A percentile compares a stretch with the other conserved stretches of the same genome.
Conservation (phyloP, 345 rosid species). For the Brassica napus region DNA sequence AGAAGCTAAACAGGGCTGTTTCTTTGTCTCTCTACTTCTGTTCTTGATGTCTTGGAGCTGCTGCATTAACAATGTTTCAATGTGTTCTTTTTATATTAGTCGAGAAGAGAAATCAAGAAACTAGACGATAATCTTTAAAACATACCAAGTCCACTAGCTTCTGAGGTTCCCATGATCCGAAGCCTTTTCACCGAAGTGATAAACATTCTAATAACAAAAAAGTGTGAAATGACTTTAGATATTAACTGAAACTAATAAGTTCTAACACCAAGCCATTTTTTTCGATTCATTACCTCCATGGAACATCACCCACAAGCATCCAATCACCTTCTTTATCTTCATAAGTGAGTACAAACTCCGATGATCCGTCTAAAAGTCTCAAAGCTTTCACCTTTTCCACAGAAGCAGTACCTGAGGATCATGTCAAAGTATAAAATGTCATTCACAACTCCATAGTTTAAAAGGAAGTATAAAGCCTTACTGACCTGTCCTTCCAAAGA, state of each 20-base stretch:
- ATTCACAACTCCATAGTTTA: neutral
- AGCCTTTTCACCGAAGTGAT: constrained; percentile 76
- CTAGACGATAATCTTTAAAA: neutral
- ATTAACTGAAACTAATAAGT: neutral
- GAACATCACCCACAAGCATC: constrained; percentile 99
- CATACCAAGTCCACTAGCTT: constrained; percentile 84
- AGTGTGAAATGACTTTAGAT: neutral
- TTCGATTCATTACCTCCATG: constrained; percentile 68
- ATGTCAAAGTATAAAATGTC: neutral
- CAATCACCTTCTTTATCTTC: constrained; percentile 96
- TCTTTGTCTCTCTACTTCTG: constrained; percentile 57
- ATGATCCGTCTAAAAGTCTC: constrained; percentile 73
- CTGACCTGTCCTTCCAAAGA: constrained; percentile 45
- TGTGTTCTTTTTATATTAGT: neutral
- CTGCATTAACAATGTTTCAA: constrained; percentile 44
- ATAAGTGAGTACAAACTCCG: constrained; percentile 83
- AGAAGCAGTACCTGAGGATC: constrained; percentile 23
- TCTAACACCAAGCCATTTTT: neutral
- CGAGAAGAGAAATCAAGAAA: neutral
- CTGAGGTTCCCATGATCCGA: constrained; percentile 78
- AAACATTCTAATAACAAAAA: constrained; percentile 61
- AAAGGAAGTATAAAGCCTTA: neutral
- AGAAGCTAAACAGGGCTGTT: constrained; percentile 51
- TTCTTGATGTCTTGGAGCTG: constrained; percentile 73
- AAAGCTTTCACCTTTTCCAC: constrained; percentile 35